These are phyloP conservation scores for Friedmanniomyces endolithicus DNA, from an alignment of 495 filamentous ascomycete genomes.

Conservation along the genomic window DNA sequence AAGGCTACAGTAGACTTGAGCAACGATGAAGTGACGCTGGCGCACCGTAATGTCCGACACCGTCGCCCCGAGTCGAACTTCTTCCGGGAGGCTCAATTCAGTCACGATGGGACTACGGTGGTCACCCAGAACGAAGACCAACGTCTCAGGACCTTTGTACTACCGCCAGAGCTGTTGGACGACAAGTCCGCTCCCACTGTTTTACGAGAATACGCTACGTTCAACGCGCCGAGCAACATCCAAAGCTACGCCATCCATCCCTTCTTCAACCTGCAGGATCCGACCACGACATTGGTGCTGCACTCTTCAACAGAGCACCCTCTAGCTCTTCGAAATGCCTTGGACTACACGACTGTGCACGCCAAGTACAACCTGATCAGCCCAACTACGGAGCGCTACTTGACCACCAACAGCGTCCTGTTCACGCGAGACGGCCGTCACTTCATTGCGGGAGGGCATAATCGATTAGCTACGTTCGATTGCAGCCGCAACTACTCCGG, in stretches of 20 bases:
- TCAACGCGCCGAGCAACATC: slow-evolving; percentile 54
- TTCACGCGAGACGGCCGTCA: slow-evolving; percentile 48
- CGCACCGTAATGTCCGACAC: not conserved
- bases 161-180: slow-evolving; percentile 58
- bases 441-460: slow-evolving; percentile 63
- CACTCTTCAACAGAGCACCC: slow-evolving; percentile 57
- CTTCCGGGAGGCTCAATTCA: slow-evolving; percentile 17
- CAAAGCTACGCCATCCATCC: slow-evolving; percentile 63
- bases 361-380: slow-evolving; percentile 61
- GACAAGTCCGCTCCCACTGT: slow-evolving; percentile 34
- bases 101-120: slow-evolving; percentile 66
- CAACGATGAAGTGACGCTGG: not conserved
- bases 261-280: slow-evolving; percentile 51
- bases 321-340: slow-evolving; percentile 57
- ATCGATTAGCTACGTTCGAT: slow-evolving; percentile 68
- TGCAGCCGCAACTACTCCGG: slow-evolving; percentile 50
- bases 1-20: not conserved
- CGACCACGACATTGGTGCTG: slow-evolving; percentile 55
- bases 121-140: slow-evolving; percentile 63
- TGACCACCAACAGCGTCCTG: slow-evolving; percentile 59
- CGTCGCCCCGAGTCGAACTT: not conserved
- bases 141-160: slow-evolving; percentile 53
- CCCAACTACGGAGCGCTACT: slow-evolving; percentile 65
- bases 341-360: slow-evolving; percentile 26
- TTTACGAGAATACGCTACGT: slow-evolving; percentile 49